These are phyloP conservation scores for Durusdinium trenchii DNA, from an alignment of 73 alveolate genomes.

Conservation along the genomic window DNA sequence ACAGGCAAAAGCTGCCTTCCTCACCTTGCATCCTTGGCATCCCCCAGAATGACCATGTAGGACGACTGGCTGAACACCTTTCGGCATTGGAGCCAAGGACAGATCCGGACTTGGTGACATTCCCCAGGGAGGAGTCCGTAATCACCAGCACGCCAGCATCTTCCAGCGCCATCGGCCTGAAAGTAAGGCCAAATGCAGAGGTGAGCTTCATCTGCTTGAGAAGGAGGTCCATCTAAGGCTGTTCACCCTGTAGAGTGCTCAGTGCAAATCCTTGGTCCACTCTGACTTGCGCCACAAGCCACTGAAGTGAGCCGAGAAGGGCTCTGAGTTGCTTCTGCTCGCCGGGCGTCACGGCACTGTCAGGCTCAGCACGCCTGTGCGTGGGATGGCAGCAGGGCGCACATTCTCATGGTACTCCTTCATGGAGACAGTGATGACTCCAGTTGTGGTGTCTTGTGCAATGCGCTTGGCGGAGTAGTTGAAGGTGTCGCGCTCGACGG, in stretches of 20 bases:
- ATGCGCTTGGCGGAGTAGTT: background rate
- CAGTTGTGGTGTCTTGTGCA: background rate
- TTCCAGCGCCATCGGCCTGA: background rate
- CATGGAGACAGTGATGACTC: background rate
- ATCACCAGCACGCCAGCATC: background rate
- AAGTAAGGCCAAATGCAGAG: background rate
- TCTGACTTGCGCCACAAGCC: background rate
- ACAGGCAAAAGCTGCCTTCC: too few species aligned
- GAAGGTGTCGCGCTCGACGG: background rate
- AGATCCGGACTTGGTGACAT: background rate
- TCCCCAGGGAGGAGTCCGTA: background rate
- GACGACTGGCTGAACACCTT: too few species aligned
- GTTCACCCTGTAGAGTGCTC: background rate
- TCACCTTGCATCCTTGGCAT: too few species aligned
- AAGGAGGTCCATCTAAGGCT: background rate
- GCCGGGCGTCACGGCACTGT: background rate
- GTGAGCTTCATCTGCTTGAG: background rate
- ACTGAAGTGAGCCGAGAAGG: background rate
- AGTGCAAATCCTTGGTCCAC: background rate
- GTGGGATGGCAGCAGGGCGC: background rate
- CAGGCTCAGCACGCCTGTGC: background rate
- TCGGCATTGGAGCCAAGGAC: too few species aligned
- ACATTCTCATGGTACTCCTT: slow-evolving; percentile 10
- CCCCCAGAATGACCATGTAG: too few species aligned
- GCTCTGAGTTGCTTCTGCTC: background rate